Base-by-base conservation (phyloP, 768 basidiomycete species). In the Hemileccinum impolitum region DNA sequence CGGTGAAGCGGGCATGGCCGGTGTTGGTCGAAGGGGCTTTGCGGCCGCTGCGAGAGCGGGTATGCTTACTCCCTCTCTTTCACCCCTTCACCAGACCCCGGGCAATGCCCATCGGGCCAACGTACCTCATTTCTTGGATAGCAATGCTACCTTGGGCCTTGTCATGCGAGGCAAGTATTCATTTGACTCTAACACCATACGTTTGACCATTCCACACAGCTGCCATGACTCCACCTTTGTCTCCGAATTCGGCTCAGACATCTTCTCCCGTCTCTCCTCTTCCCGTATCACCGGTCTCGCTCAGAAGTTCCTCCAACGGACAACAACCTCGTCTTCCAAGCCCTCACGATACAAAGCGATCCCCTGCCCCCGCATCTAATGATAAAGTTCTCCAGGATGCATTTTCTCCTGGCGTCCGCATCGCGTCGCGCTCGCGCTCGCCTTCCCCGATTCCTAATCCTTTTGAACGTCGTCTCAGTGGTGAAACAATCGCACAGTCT, bases 391-490 rank as follows among this genome's bases (percentile, higher is more conserved):
- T 11, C 14, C 50, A 53, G 28, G 59, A 52, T 15, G 26, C 56
- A 1, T 57, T 67, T 17, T 58, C 69, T 17, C 45, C 60, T 26
- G 42, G 15, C 23, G 48, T 68, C 25, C 59, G 57, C 47, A 59
- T 71, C 34, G 67, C 58, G 17, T 65, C 61, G 4, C 56, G 64
- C 31, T 59, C 70, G 3, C 60, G 54, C 26, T 56, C 61, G n/a
- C 66, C 64, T 44, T 68, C 66, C 8, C 64, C 61, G 1, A 63
- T 96, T 89, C 92, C 95, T 85, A 77, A 90, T 90, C 63, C 95
- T 86, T 64, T 95, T 84, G 61, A 77, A 83, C 70, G 90, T 90
- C 70, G 93, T 90, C 66, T 97, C 84, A 70, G 95, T 91, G 64
- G 94, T 88, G 66, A 55, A 56, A 70, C 62, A 9, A 50, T 52